Evolutionary conservation across 169 alveolate genomes (phyloP).

Genomic region (Cryptosporidium meleagridis): DNA sequence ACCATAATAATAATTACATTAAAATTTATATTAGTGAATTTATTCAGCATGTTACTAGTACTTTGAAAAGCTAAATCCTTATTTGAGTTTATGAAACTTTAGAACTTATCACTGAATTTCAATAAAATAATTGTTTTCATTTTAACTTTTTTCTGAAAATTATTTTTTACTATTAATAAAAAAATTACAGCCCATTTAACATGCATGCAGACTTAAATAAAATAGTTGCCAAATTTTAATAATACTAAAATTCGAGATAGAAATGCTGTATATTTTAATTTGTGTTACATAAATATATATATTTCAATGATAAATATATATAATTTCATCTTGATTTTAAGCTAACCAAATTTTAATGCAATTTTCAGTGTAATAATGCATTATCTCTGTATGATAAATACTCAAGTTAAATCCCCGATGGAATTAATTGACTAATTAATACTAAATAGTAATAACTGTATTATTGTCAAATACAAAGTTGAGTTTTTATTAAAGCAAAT

Average conservation of each 20-base stretch:
- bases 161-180: no score
- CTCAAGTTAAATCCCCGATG: neutral
- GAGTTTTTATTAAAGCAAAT: neutral
- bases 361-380: neutral
- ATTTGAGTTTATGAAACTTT: neutral
- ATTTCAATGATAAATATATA: neutral
- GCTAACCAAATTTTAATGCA: neutral
- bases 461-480: neutral
- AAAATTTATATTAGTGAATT: no score
- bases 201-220: slow-evolving; percentile 8
- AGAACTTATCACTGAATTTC: neutral
- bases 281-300: neutral
- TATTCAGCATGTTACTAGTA: neutral
- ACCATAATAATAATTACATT: no score
- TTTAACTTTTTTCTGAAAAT: no score
- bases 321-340: neutral
- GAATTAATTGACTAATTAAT: slow-evolving; percentile 22
- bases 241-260: slow-evolving; percentile 4
- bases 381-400: neutral
- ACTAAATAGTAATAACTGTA: neutral
- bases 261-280: neutral
- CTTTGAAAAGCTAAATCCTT: no score
- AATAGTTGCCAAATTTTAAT: neutral
- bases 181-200: neutral
- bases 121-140: neutral